A percentile compares a stretch with the other conserved stretches of the same genome.
These are phyloP conservation scores for Spergularia marina DNA, from an alignment of 148 eudicot genomes.

Conservation along the genomic window DNA sequence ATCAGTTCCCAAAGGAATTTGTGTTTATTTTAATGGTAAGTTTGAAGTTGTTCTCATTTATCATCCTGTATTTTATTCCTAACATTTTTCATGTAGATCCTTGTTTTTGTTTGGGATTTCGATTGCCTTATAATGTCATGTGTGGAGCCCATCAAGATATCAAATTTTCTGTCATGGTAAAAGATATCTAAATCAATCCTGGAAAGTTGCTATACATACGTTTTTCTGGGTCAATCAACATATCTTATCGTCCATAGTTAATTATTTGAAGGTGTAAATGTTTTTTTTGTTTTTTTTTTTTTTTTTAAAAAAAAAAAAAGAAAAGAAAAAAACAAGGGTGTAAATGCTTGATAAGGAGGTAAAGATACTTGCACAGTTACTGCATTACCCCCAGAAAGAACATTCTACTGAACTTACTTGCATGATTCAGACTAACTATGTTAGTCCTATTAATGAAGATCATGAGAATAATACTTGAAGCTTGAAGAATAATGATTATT, in stretches of 20 bases:
- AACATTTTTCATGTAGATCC: neutral
- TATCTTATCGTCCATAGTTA: neutral
- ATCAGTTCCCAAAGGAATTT: constrained; percentile 93
- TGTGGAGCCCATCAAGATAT: neutral
- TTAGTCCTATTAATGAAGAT: neutral
- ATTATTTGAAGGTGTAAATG: neutral
- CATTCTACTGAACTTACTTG: constrained; percentile 1
- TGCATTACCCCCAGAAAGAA: neutral
- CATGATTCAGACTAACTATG: neutral
- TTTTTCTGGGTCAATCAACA: neutral
- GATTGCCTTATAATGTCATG: neutral
- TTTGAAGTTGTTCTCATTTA: constrained; percentile 10
- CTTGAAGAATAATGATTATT: neutral
- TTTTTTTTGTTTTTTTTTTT: no score
- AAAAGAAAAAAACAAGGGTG: no score
- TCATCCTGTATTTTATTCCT: neutral
- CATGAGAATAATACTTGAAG: neutral
- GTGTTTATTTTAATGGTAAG: constrained; percentile 88
- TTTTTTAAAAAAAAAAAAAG: no score
- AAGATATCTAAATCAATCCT: neutral
- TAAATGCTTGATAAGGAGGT: neutral
- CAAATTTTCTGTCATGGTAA: neutral
- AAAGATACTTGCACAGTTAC: neutral
- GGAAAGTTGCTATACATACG: neutral
- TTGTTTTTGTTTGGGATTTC: neutral